Evolutionary conservation across 306 rosid species (phyloP), one percentile per base, ranked within the genome.

Genomic region (Cucumis hystrix): DNA sequence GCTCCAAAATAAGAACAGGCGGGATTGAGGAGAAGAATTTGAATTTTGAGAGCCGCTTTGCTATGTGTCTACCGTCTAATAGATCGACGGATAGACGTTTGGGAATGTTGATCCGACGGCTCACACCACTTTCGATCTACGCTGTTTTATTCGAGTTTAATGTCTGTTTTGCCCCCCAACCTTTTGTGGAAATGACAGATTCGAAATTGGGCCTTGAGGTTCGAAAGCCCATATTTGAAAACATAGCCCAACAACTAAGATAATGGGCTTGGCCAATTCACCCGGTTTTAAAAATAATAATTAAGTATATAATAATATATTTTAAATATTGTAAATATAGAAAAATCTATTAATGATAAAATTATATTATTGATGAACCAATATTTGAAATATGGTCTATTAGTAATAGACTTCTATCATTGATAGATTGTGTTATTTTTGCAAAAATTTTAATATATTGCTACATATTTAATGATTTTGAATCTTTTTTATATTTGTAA

Each of bases 11-110:
- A 83, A 83, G 56, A 73, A 47, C 81, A 80, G 85, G 84, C 89
- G 90, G 78, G 82, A 88, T 63, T 79, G 80, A 17, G 76, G 66
- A 67, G 71, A 75, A 85, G 79, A 81, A 91, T 90, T 92, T 90
- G 91, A 90, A 92, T 67, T 88, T 92, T 83, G 23, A 78, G 73
- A 67, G 82, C 86, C 88, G 91, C 93, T 85, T 85, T 37, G 51
- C 51, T 65, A 4, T 78, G 52, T 2, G 80, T 79, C 60, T 64
- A 69, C 75, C 75, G 75, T 28, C 39, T 47, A 58, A 37, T 84
- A 66, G 76, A 87, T 89, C 86, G 54, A 89, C 90, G 87, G 72
- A 66, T 35, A 2, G 23, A 25, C 20, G 41, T 56, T 56, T 6
- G 6, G 51, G 67, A 63, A 1, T 37, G 40, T 30, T 39, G 78